phyloP scores from a whole-genome alignment of 495 filamentous ascomycete species.

The Penicillium crystallinum region DNA sequence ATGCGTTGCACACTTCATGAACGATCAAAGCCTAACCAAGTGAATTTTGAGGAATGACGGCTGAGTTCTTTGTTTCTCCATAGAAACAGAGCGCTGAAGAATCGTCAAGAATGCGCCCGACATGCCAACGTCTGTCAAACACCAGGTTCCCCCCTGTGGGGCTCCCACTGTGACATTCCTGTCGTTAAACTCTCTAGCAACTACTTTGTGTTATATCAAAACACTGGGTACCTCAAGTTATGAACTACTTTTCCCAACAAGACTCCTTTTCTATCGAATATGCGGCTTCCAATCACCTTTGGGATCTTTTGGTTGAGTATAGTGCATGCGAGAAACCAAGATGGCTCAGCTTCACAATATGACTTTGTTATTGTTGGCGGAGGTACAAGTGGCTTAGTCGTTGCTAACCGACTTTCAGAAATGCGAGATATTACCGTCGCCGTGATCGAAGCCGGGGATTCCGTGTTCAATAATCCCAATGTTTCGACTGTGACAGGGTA shows the following conservation, averaged over 20 bases:
- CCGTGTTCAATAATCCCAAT: slow-evolving; percentile 45
- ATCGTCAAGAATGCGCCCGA: neutral
- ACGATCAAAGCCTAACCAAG: no score
- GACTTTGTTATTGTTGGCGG: slow-evolving; percentile 48
- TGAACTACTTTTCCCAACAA: no score
- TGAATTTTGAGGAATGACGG: no score
- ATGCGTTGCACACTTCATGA: no score
- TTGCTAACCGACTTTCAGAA: slow-evolving; percentile 49
- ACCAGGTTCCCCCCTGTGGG: no score
- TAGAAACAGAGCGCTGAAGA: neutral
- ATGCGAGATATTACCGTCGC: slow-evolving; percentile 39
- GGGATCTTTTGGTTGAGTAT: slow-evolving; percentile 4
- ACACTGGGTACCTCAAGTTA: no score
- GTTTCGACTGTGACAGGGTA: slow-evolving; percentile 41
- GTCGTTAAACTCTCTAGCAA: no score
- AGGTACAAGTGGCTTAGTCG: slow-evolving; percentile 47
- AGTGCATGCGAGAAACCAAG: slow-evolving; percentile 9
- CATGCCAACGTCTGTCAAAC: no score
- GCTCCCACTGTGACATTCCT: no score
- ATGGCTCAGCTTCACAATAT: slow-evolving; percentile 6
- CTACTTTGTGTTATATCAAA: no score
- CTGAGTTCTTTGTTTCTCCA: neutral
- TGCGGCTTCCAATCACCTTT: neutral
- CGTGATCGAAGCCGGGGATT: slow-evolving; percentile 50
- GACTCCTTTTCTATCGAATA: neutral